Conservation (phyloP, 768 basidiomycete genomes). For the Pleurotus cornucopiae region DNA sequence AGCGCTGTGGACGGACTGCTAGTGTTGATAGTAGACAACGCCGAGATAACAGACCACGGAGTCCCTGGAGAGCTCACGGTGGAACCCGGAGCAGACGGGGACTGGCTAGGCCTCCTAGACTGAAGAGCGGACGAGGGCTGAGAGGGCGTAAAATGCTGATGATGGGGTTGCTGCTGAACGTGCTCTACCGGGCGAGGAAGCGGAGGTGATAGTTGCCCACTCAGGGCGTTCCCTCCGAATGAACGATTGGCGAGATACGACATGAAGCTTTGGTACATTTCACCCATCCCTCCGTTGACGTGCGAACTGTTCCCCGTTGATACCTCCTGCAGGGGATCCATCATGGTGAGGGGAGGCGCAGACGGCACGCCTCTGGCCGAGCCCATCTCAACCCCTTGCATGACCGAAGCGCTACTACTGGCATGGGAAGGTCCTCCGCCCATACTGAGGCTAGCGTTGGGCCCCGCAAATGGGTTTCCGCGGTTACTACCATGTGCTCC, state of each 20-base stretch:
- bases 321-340: neutral
- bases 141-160: neutral
- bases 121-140: neutral
- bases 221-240: slow-evolving; percentile 6
- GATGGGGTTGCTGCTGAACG: neutral
- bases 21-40: neutral
- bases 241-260: slow-evolving; percentile 18
- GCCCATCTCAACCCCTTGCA: neutral
- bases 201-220: neutral
- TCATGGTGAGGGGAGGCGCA: neutral
- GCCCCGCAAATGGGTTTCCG: neutral
- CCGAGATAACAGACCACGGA: neutral
- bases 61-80: neutral
- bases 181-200: neutral
- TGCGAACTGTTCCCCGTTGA: neutral
- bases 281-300: slow-evolving; percentile 14
- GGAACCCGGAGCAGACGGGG: neutral
- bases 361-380: neutral
- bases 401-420: neutral
- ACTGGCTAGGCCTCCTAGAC: neutral
- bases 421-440: neutral
- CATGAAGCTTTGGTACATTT: slow-evolving; percentile 20
- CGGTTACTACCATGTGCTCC: neutral
- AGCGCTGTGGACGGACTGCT: neutral
- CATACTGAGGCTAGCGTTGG: neutral